Base-by-base conservation (phyloP, 1,139 yeast genomes). In the Sugiyamaella neomexicana region DNA sequence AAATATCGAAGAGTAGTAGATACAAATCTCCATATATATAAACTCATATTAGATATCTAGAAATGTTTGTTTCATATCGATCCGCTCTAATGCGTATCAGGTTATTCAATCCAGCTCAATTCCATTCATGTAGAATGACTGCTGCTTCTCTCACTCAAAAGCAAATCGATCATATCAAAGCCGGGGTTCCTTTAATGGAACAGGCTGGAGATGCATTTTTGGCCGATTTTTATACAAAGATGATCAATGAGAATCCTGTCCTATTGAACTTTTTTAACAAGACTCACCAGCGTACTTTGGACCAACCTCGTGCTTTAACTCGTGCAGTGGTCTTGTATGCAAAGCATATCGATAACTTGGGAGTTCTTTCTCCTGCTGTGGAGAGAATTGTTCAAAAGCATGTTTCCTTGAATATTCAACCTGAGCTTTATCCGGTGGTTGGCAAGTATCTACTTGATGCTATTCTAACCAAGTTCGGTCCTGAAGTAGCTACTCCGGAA, bases 381-480 rank as follows among this genome's bases (percentile, higher is more conserved):
- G 72, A 77, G 50, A 82, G 81, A 60, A 82, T 85, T 63, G 86
- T 81, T 38, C 76, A 75, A 58, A 85, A 84, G 68, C 90, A 85
- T 61, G 83, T 82, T 58, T 86, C 88, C 47, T 72, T 85, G 56
- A 81, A 80, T 63, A 77, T 85, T 44, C 68, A 70, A 55, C 81
- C 89, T 2, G 85, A 80, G 55, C 88, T 83, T 56, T 85, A 85
- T 62, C 81, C 83, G 15, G 75, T 82, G 58, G 89, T 85, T 39
- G 90, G 89, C 34, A 66, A 70, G 43, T 76, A 78, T 61, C 71
- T 85, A 36, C 67, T 85, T 45, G 73, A 71, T 29, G 81, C 89
- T 17, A 78, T 85, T 71, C 67, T 71, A 50, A 77, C 78, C 55
- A 76, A 82, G 46, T 71, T 85, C 42, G 89, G 89, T 9, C 73